These are phyloP conservation scores for Colletotrichum sidae DNA, from an alignment of 2,329 filamentous ascomycete genomes.

Conservation along the genomic window DNA sequence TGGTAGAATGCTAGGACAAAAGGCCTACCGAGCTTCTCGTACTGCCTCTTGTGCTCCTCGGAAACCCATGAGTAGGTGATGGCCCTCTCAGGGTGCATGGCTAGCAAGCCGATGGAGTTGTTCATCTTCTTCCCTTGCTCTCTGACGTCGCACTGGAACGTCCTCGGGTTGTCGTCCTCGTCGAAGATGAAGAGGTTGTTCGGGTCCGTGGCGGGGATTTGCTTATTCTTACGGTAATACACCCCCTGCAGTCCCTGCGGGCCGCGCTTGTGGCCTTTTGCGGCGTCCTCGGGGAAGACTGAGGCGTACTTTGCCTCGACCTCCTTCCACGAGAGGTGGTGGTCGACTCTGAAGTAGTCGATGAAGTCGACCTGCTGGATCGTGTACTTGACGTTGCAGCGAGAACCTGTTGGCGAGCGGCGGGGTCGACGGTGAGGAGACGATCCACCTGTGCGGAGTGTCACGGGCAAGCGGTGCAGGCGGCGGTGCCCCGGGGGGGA, in stretches of 20 bases:
- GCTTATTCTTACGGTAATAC: slow-evolving; percentile 40
- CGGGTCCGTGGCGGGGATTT: slow-evolving; percentile 37
- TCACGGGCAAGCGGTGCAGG: slow-evolving; percentile 30
- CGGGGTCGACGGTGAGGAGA: slow-evolving; percentile 34
- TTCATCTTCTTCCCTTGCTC: slow-evolving; percentile 42
- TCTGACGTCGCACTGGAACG: slow-evolving; percentile 40
- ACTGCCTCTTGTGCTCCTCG: slow-evolving; percentile 40
- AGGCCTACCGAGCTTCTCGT: slow-evolving; percentile 44
- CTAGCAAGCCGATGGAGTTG: slow-evolving; percentile 42
- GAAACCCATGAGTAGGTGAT: slow-evolving; percentile 48
- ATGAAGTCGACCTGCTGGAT: slow-evolving; percentile 40
- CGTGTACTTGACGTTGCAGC: slow-evolving; percentile 40
- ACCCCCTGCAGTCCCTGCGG: slow-evolving; percentile 37
- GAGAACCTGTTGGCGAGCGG: slow-evolving; percentile 35
- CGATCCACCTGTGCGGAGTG: slow-evolving; percentile 21
- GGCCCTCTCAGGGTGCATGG: slow-evolving; percentile 49
- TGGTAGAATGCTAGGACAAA: not conserved
- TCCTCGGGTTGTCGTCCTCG: slow-evolving; percentile 36
- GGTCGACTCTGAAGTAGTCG: slow-evolving; percentile 39
- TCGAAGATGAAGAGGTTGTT: slow-evolving; percentile 38
- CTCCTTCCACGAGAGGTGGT: slow-evolving; percentile 39
- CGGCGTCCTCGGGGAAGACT: slow-evolving; percentile 36
- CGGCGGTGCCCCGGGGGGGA: slow-evolving; percentile 24
- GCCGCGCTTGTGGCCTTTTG: slow-evolving; percentile 37
- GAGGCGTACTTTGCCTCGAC: slow-evolving; percentile 38